Base-by-base conservation (phyloP, 2,329 filamentous ascomycete species). In the Penicillium olsonii region DNA sequence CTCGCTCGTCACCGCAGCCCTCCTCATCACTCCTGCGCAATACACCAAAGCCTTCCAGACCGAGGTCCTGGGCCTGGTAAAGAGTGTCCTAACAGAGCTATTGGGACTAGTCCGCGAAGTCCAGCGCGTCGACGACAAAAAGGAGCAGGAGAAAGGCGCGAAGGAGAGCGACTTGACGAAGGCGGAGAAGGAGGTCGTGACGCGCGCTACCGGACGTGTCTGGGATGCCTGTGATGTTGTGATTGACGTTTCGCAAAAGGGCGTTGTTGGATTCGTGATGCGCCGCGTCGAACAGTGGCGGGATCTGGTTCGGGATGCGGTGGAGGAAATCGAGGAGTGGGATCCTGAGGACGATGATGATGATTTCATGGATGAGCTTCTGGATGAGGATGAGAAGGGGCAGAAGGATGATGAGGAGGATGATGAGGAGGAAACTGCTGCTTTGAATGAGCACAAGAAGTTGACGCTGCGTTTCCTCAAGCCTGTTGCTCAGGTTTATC, bases 321-420 rank as follows among this genome's bases (percentile, higher is more conserved):
- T 95, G 59, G 83, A 88, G 54, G 92, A 96, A 72, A 70, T 96
- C 56, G 89, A 90, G 66, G 90, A 92, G 60, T 96, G 92, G 90
- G 84, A 86, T 17, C 87, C 90, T 1, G 87, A 90, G 61, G 80
- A 83, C 9, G 79, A 81, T 0, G 81, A 83, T 3, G 84, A 84
- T 0, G 84, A 84, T 1, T 71, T 74, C 48, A 71, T 74, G 40
- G 69, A 72, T 43, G 66, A 71, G n/a, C 45, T 68, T 33, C 52
- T 70, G 29, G 65, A 60, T 17, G 66, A 68, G 27, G 63, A 69
- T 15, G 61, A 57, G 5, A 55, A 61, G 15, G 51, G 48, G 3
- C 57, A 62, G 2, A 53, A 58, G 22, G 56, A 56, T 5, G 48
- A 60, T 4, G 51, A 53, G 1, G 50, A 55, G 1, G 57, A 61